Evolutionary conservation across 1,284 basidiomycete species (phyloP).

Genomic region (Thelephora terrestris): DNA sequence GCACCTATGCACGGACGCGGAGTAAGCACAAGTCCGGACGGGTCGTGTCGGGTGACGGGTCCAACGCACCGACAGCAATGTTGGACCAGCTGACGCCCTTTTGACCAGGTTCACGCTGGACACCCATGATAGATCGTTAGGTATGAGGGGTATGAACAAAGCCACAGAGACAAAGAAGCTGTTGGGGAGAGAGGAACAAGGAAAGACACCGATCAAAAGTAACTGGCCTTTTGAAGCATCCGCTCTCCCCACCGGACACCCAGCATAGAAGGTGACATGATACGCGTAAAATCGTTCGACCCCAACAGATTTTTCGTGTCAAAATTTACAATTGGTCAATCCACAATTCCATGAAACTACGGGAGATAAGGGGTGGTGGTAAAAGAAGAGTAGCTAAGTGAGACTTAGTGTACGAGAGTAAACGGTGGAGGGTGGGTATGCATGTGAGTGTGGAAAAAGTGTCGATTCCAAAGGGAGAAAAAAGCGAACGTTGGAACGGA

Average conservation of each 20-base stretch:
- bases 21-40: conserved; percentile 12
- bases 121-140: conserved; percentile 44
- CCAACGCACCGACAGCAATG: conserved; percentile 84
- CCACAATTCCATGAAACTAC: background rate
- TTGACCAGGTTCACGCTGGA: conserved; percentile 76
- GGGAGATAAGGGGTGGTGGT: background rate
- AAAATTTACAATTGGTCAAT: no score
- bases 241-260: no score
- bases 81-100: conserved; percentile 98
- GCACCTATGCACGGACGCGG: conserved; percentile 46
- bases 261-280: no score
- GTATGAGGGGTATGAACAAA: background rate
- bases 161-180: background rate
- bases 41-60: conserved; percentile 15
- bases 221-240: background rate
- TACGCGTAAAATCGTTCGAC: no score
- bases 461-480: background rate
- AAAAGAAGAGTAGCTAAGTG: background rate
- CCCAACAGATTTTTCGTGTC: no score
- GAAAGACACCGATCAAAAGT: background rate
- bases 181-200: background rate
- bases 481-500: no score
- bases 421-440: background rate
- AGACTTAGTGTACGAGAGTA: background rate
- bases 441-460: no score